Conservation (phyloP, 2,329 filamentous ascomycete species). For the Alternaria sp. region DNA sequence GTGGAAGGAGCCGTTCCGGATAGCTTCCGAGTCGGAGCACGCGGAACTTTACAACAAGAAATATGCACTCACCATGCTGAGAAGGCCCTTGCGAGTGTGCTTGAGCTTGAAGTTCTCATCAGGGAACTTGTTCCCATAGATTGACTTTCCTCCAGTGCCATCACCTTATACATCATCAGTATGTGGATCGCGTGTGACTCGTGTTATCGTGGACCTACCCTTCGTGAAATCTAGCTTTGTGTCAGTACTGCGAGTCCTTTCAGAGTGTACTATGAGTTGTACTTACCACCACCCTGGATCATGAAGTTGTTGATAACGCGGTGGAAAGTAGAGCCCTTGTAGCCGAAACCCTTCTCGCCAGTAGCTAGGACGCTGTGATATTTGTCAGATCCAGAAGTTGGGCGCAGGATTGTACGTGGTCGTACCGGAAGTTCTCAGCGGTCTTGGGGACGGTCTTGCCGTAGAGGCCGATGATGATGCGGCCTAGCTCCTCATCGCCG, state of each 20-base stretch:
- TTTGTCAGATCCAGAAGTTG: constrained; percentile 22
- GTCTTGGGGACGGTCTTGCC: constrained; percentile 86
- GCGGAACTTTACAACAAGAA: too few relatives aligned
- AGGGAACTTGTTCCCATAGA: constrained; percentile 83
- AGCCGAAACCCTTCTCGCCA: constrained; percentile 86
- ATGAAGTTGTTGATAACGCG: constrained; percentile 91
- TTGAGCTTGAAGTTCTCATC: constrained; percentile 97
- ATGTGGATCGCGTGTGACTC: not conserved
- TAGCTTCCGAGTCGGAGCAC: too few relatives aligned
- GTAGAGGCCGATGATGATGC: constrained; percentile 83
- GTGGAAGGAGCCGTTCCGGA: too few relatives aligned
- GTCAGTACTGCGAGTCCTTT: constrained; percentile 5
- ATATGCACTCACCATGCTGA: constrained; percentile 61
- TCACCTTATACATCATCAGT: constrained; percentile 59
- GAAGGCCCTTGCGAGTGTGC: constrained; percentile 82
- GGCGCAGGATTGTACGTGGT: not conserved
- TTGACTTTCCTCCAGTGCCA: constrained; percentile 80
- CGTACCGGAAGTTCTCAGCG: constrained; percentile 68
- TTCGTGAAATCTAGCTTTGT: constrained; percentile 12
- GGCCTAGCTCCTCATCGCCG: constrained; percentile 76
- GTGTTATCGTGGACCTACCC: constrained; percentile 2
- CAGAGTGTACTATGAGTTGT: not conserved
- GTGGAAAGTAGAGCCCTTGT: constrained; percentile 84
- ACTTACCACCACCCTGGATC: constrained; percentile 78
- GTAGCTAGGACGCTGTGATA: constrained; percentile 76